phyloP scores from a whole-genome alignment of 148 eudicot species.

The Diospyros kaki region DNA sequence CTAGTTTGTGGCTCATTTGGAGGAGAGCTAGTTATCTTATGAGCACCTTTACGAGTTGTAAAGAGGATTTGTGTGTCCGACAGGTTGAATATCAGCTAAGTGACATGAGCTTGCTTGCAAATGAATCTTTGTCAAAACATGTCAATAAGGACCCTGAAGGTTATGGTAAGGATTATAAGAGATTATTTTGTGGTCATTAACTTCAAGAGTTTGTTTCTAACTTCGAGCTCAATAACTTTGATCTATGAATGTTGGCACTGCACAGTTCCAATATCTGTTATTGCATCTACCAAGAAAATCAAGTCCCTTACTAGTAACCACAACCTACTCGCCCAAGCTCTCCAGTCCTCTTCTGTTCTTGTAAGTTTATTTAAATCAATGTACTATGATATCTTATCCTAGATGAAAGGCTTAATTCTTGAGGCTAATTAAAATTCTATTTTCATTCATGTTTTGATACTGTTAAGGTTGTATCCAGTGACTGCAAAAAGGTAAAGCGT shows the following conservation, averaged over 20 bases:
- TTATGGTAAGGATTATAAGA: constrained; percentile 48
- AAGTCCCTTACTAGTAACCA: constrained; percentile 54
- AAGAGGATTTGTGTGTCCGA: constrained; percentile 9
- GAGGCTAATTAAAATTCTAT: background rate
- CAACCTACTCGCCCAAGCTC: constrained; percentile 67
- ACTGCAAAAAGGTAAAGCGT: constrained; percentile 74
- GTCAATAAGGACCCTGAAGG: constrained; percentile 87
- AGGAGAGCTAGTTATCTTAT: background rate
- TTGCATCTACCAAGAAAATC: constrained; percentile 79
- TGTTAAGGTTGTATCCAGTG: constrained; percentile 62
- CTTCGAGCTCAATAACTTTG: background rate
- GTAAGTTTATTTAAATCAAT: constrained; percentile 33
- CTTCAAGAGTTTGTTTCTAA: background rate
- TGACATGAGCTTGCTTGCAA: constrained; percentile 89
- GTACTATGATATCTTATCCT: background rate
- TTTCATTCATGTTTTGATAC: constrained; percentile 1
- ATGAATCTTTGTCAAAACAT: constrained; percentile 73
- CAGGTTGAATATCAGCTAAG: constrained; percentile 91
- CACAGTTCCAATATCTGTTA: constrained; percentile 70
- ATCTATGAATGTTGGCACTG: constrained; percentile 12
- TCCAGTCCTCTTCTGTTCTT: constrained; percentile 65
- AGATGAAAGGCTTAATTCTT: background rate
- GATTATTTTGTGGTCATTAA: background rate
- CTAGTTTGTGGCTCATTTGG: background rate
- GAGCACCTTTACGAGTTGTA: background rate